These are phyloP conservation scores for Claviceps quebecensis DNA, from an alignment of 2,329 filamentous ascomycete species.

Conservation along the genomic window DNA sequence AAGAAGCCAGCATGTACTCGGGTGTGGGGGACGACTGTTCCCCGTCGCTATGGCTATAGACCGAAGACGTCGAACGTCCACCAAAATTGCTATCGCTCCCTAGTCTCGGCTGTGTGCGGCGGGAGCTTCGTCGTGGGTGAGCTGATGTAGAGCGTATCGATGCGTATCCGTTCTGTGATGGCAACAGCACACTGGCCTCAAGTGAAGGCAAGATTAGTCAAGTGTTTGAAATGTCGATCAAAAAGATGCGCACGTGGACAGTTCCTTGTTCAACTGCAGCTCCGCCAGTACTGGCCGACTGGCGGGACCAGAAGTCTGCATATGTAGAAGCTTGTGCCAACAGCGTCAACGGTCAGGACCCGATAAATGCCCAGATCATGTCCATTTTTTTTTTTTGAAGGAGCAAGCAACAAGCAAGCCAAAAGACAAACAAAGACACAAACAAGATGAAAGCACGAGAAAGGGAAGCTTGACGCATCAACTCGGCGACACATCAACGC, in stretches of 20 bases:
- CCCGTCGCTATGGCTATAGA: slow-evolving; percentile 28
- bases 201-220: background rate
- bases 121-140: slow-evolving; percentile 23
- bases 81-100: slow-evolving; percentile 15
- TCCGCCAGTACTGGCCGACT: background rate
- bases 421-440: background rate
- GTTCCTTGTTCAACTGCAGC: background rate
- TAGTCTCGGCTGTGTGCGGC: slow-evolving; percentile 11
- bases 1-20: slow-evolving; percentile 16
- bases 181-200: slow-evolving; percentile 5
- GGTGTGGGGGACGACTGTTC: slow-evolving; percentile 21
- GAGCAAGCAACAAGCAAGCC: background rate
- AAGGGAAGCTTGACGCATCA: slow-evolving; percentile 4
- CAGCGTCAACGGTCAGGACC: background rate
- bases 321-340: background rate
- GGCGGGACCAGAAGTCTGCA: background rate
- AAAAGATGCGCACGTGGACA: background rate
- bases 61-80: slow-evolving; percentile 41
- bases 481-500: background rate
- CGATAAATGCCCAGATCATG: background rate
- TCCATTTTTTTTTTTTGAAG: background rate
- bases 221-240: background rate
- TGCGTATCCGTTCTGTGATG: slow-evolving; percentile 9
- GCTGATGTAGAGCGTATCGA: slow-evolving; percentile 15
- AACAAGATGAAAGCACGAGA: background rate